These are phyloP conservation scores for Vitis riparia DNA, from an alignment of 164 flowering plant genomes.

Conservation along the genomic window DNA sequence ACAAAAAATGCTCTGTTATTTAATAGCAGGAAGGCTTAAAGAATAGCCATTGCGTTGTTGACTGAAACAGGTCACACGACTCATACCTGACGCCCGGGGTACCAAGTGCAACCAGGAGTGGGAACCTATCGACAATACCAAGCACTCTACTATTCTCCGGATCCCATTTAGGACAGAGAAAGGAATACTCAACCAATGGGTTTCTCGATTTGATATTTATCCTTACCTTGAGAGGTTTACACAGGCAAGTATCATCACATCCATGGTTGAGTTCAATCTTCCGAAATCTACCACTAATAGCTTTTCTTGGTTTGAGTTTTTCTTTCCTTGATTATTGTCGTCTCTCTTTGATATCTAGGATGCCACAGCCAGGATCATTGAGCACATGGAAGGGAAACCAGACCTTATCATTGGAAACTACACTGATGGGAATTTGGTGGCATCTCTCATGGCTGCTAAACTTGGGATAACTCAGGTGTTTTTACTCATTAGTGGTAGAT, in stretches of 20 bases:
- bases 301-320: background rate
- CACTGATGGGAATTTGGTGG: conserved; percentile 68
- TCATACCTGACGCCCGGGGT: conserved; percentile 65
- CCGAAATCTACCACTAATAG: too few relatives aligned
- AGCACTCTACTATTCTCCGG: conserved; percentile 50
- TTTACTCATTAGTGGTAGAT: background rate
- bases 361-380: conserved; percentile 34
- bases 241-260: conserved; percentile 28
- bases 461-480: conserved; percentile 58
- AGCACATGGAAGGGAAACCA: conserved; percentile 53
- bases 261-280: background rate
- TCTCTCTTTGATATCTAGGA: conserved; percentile 30
- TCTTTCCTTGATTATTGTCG: background rate
- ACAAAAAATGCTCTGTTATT: background rate
- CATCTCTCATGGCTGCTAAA: conserved; percentile 54
- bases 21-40: too few relatives aligned
- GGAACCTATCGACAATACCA: conserved; percentile 46
- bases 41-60: background rate
- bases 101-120: conserved; percentile 57
- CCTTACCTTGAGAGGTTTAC: conserved; percentile 61
- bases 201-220: conserved; percentile 64
- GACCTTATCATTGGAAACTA: conserved; percentile 70
- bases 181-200: conserved; percentile 50
- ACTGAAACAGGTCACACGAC: conserved; percentile 49
- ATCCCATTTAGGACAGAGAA: conserved; percentile 53